phyloP scores from a whole-genome alignment of 2,329 filamentous ascomycete genomes.

The Fusarium protoensiforme region DNA sequence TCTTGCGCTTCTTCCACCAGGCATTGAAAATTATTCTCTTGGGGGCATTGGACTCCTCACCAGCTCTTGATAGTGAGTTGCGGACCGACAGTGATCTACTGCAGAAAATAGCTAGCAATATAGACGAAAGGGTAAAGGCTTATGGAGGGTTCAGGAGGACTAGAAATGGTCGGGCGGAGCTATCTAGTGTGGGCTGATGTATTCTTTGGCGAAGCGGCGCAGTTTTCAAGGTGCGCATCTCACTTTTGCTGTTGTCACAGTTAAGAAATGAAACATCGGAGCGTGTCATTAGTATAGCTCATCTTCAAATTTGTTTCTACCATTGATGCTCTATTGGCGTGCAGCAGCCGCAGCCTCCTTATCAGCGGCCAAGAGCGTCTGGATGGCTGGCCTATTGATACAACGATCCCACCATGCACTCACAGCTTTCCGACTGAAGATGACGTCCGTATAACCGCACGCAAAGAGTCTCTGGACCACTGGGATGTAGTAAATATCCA shows the following conservation, averaged over 20 bases:
- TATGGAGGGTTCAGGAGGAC: conserved; percentile 37
- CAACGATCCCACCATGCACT: conserved; percentile 55
- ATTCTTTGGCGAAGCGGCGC: neutral
- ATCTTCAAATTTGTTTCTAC: too few species aligned
- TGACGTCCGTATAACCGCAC: conserved; percentile 51
- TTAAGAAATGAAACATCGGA: neutral
- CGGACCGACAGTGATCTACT: conserved; percentile 47
- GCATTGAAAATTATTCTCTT: conserved; percentile 50
- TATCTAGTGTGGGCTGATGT: neutral
- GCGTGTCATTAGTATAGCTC: neutral
- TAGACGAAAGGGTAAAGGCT: conserved; percentile 46
- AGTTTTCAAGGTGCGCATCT: neutral
- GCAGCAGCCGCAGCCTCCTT: conserved; percentile 40
- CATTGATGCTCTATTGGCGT: neutral
- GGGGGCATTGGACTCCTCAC: conserved; percentile 45
- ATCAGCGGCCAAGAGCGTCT: conserved; percentile 49
- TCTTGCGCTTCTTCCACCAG: conserved; percentile 49
- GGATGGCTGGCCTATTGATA: conserved; percentile 51
- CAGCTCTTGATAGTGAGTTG: conserved; percentile 41
- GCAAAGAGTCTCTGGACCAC: conserved; percentile 55
- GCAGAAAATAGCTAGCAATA: conserved; percentile 41
- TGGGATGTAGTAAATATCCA: conserved; percentile 61
- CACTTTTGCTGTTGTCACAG: neutral
- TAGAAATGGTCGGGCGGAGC: neutral
- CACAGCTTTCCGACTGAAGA: conserved; percentile 50